Conservation (phyloP, 2,329 filamentous ascomycete species). For the Botrytis pseudocinerea region DNA sequence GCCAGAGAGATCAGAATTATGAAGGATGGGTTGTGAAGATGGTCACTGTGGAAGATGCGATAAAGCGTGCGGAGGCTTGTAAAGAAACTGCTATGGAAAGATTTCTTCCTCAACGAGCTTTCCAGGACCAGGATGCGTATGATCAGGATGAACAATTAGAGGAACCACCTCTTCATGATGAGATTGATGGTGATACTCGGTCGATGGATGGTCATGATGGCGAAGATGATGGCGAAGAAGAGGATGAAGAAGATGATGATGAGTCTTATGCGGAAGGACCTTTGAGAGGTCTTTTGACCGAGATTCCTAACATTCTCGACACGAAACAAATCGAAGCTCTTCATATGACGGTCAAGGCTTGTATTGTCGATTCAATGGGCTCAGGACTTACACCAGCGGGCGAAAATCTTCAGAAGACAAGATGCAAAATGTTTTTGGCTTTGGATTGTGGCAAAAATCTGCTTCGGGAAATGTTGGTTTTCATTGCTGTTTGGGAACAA, state of each 20-base stretch:
- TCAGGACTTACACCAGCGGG: constrained; percentile 65
- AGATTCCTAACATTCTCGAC: constrained; percentile 90
- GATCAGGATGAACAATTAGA: constrained; percentile 54
- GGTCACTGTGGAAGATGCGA: constrained; percentile 61
- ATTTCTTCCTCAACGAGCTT: constrained; percentile 36
- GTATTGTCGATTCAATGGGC: constrained; percentile 80
- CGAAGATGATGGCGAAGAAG: constrained; percentile 59
- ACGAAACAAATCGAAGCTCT: constrained; percentile 94
- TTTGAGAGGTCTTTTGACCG: constrained; percentile 80
- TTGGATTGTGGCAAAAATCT: constrained; percentile 89
- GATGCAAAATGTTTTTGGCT: constrained; percentile 86
- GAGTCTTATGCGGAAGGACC: constrained; percentile 79
- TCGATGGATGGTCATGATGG: constrained; percentile 45
- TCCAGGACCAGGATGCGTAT: constrained; percentile 44
- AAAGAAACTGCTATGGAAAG: constrained; percentile 60
- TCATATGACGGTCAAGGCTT: constrained; percentile 96
- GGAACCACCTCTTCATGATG: constrained; percentile 46
- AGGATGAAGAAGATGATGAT: constrained; percentile 71
- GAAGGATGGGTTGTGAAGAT: constrained; percentile 59
- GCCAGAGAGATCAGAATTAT: constrained; percentile 60
- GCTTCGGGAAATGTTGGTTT: constrained; percentile 86
- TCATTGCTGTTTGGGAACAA: constrained; percentile 96
- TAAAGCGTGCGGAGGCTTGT: constrained; percentile 57
- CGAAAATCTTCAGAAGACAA: constrained; percentile 84
- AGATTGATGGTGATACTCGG: constrained; percentile 52